Evolutionary conservation across 2,329 filamentous ascomycete genomes (phyloP), one percentile per base, ranked within the genome.

Genomic region (Colletotrichum tropicale): DNA sequence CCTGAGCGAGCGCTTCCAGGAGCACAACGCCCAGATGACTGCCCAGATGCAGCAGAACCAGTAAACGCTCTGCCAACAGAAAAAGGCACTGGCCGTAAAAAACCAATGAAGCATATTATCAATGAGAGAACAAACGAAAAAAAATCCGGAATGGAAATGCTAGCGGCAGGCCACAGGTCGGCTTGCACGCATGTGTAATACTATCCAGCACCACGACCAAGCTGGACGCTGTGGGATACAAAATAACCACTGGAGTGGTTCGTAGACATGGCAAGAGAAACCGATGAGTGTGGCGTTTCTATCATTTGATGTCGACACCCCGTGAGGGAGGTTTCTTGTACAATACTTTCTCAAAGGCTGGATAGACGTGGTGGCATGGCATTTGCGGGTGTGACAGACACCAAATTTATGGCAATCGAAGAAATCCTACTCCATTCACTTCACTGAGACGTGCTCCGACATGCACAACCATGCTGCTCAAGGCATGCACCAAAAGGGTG

Each of bases 1-100:
- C 76, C 90, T 99, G 81, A 95, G 96, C 82, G 95, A 98, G 87
- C 92, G 97, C 78, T 99, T 98, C 91, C 90, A 92, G 83, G 92
- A 93, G 85, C 90, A 93, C 83, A 93, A 92, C 78, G 87, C 88
- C 77, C 89, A 90, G 81, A 91, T 92, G 88, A 88, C 89, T 77
- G 85, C 87, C 80, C 87, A 90, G 81, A 87, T 89, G 87, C 86
- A 86, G 80, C 86, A 86, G 80, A 84, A 86, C 78, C 86, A 86
- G 81, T 88, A 87, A 81, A 78, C 13, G 16, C 32, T 30, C 38
- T 28, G 36, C 21, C n/a, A 38, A 15, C 18, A 16, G 6, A 28
- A 30, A 26, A 8, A 30, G 26, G 24, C 4, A 52, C n/a, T 21
- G 67, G 55, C 77, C 21, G 26, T 6, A 48, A 62, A 52, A 48